These are phyloP conservation scores for Naganishia onofrii DNA, from an alignment of 768 basidiomycete species.

Conservation along the genomic window DNA sequence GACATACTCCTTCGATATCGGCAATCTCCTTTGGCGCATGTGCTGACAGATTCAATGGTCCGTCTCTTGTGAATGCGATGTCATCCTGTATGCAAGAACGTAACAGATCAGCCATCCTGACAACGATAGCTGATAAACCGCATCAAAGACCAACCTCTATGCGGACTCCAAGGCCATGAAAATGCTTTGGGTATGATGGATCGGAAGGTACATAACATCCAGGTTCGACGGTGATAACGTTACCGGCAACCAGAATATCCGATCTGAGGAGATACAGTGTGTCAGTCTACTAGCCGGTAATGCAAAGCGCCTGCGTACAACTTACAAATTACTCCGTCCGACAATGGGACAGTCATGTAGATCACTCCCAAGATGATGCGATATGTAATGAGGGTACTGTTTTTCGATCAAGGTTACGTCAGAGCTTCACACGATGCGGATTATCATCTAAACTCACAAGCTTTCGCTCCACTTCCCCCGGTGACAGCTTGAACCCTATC, in stretches of 20 bases:
- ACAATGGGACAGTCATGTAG: slow-evolving; percentile 69
- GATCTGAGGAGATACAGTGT: background rate
- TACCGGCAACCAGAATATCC: slow-evolving; percentile 64
- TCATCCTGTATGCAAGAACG: slow-evolving; percentile 42
- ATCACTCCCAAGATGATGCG: slow-evolving; percentile 91
- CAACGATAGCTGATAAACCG: too few relatives aligned
- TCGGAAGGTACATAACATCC: slow-evolving; percentile 86
- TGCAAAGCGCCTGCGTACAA: background rate
- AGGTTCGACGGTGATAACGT: slow-evolving; percentile 84
- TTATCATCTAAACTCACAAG: slow-evolving; percentile 52
- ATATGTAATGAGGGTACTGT: slow-evolving; percentile 82
- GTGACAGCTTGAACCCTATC: slow-evolving; percentile 66
- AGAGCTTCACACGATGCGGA: background rate
- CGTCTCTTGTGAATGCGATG: slow-evolving; percentile 46
- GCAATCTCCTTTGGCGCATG: slow-evolving; percentile 52
- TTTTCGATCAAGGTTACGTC: slow-evolving; percentile 3
- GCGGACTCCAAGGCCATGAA: slow-evolving; percentile 86
- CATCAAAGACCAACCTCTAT: slow-evolving; percentile 69
- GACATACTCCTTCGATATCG: slow-evolving; percentile 52
- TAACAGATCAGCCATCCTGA: background rate
- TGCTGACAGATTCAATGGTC: slow-evolving; percentile 46
- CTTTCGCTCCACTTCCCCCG: slow-evolving; percentile 64
- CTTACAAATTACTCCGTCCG: slow-evolving; percentile 15
- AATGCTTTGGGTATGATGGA: slow-evolving; percentile 74
- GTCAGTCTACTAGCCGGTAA: background rate